Evolutionary conservation across 352 stramenopile species (phyloP), one percentile per base, ranked within the genome.

Genomic region (Globisporangium takayamanum): DNA sequence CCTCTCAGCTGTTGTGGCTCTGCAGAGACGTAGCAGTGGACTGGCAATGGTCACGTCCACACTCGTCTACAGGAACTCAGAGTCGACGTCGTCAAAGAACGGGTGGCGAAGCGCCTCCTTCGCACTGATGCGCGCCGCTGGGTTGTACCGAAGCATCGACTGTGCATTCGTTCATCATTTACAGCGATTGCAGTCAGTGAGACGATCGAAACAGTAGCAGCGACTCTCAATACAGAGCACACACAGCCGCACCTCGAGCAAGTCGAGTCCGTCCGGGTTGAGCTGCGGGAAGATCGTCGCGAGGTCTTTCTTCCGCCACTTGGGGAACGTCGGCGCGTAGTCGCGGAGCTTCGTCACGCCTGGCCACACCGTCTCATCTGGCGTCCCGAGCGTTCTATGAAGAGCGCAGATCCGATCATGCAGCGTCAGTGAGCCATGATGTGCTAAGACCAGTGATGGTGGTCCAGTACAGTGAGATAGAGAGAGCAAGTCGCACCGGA

Each of bases 331-430:
- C 26, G 79, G 64, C 18, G 82, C 82, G 79, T 98, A 99, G 77
- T 99, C 97, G 42, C 92, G 95, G 11, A 99, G 76, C 30, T 94
- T 79, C 12, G 95, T 98, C 2, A 99, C 95, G 51, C 96, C 96
- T 5, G 94, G 94, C 97, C 97, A 99, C 12, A 92, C 80, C 25
- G 85, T 60, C 60, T 99, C 97, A 50, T 91, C 95, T 0, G 97
- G 97, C 30, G 97, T 99, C 50, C 97, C 97, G 22, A 99, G 80
- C 55, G 94, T 77, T 55, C 80, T 89, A 26, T 51, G 7, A 50
- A 48, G 12, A 46, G 18, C 18, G 10, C 22, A 41, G 14, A 57
- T 30, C 2, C 1, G 22, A 12, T 20, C 6, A 20, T 12, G n/a
- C 1, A 5, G 20, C 7, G 42, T 45, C 18, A 42, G 28, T 15